These are phyloP conservation scores for Phytophthora ohioensis DNA, from an alignment of 352 stramenopile species.

Conservation along the genomic window DNA sequence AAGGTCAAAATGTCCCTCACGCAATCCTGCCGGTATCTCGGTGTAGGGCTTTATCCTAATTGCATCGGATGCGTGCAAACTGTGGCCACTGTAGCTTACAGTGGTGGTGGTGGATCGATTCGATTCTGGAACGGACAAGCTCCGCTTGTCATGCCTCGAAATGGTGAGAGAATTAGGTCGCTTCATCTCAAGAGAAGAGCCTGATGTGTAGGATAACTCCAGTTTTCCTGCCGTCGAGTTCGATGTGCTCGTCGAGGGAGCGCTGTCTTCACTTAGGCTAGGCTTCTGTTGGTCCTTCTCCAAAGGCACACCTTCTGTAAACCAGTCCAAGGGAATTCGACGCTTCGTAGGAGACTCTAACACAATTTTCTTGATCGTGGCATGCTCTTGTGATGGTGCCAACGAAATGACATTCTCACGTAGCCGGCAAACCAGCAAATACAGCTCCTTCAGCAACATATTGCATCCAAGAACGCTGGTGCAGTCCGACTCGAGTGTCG, in stretches of 20 bases:
- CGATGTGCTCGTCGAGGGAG: slow-evolving; percentile 44
- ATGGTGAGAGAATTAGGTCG: slow-evolving; percentile 29
- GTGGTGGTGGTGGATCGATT: slow-evolving; percentile 42
- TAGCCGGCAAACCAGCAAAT: slow-evolving; percentile 60
- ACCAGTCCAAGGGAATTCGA: slow-evolving; percentile 84
- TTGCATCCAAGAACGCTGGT: slow-evolving; percentile 78
- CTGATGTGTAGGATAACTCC: slow-evolving; percentile 53
- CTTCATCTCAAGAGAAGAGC: slow-evolving; percentile 58
- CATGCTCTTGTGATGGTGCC: slow-evolving; percentile 65
- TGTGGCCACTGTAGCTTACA: slow-evolving; percentile 33
- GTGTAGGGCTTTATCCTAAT: slow-evolving; percentile 66
- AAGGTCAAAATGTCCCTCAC: slow-evolving; percentile 79
- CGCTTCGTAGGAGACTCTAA: slow-evolving; percentile 70
- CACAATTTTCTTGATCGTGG: slow-evolving; percentile 83
- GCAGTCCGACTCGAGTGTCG: slow-evolving; percentile 37
- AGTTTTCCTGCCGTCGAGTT: slow-evolving; percentile 49
- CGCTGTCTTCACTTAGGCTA: slow-evolving; percentile 49
- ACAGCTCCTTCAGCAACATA: slow-evolving; percentile 67
- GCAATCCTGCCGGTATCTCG: slow-evolving; percentile 52
- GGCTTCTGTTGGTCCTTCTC: slow-evolving; percentile 40
- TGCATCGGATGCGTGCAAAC: slow-evolving; percentile 43
- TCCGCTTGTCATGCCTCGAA: slow-evolving; percentile 41
- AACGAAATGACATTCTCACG: slow-evolving; percentile 70
- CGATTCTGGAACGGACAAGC: slow-evolving; percentile 48
- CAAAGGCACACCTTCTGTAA: slow-evolving; percentile 51